Base-by-base conservation (phyloP, 2,329 filamentous ascomycete species). In the Mollisiaceae sp. region DNA sequence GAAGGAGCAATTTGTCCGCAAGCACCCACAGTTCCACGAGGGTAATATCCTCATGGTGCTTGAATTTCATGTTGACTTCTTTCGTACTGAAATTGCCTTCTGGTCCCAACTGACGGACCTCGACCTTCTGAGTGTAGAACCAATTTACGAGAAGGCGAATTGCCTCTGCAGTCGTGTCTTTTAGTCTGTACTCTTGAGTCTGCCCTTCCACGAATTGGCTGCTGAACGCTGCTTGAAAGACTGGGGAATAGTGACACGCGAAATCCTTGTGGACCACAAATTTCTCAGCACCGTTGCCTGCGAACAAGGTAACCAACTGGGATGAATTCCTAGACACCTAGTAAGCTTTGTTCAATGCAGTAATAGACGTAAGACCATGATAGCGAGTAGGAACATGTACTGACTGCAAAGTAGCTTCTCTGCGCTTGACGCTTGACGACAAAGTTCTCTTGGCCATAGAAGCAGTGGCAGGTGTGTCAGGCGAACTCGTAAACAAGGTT, bases 261-360 rank as follows among this genome's bases (percentile, higher is more conserved):
- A 66, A 57, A 2, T 65, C 50, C n/a, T 67, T 69, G n/a, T 67
- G 65, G 8, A 69, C 39, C 1, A 62, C 22, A 20, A 67, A 69
- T 18, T 56, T 63, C 22, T 63, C 27, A 1, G 18, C 1, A n/a
- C 50, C 14, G 6, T 38, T 8, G 4, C 18, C 55, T n/a, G 22
- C 58, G 18, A 59, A 50, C 0, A 67, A 56, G 2, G 65, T 62
- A 8, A 67, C 65, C 6, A 63, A n/a, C 24, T 32, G 22, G 12
- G 50, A 54, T 32, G 50, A 4, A 8, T 54, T 18, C 14, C 50
- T 54, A 18, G n/a, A 24, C 4, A 22, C 6, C 12, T 50, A 9
- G 15, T 43, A 6, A 43, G 41, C 41, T 6, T 32, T 32, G 27
- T 32, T 32, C 41, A 43, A 43, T 43, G 41, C 27, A 32, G 27